Evolutionary conservation across 2,329 filamentous ascomycete genomes (phyloP), one percentile per base, ranked within the genome.

Genomic region (Cordyceps farinosa): DNA sequence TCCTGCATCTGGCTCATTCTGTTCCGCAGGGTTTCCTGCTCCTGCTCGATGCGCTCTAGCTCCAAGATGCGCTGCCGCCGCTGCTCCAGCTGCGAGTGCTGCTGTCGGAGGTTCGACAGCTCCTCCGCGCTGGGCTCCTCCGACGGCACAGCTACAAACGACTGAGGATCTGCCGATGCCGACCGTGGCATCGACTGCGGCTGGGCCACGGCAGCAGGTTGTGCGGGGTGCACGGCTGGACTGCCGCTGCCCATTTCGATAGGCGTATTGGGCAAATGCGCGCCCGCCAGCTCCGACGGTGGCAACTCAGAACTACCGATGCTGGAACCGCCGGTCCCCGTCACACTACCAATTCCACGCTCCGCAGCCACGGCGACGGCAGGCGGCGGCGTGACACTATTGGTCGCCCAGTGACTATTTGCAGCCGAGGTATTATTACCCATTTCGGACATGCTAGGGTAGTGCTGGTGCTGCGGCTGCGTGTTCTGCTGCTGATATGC

Each of bases 51-150:
- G 30, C 48, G 48, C 48, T 52, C 48, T 29, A 52, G 48, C 48
- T 52, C 48, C 48, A 52, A 5, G 48, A 52, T 52, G 29, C 48
- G 29, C 48, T 32, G 32, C 2, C 48, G 48, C 13, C 48, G 30
- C 48, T 52, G 48, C 48, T 52, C 48, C 48, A 52, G 48, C 48
- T 52, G 48, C 48, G 48, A 32, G 48, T 52, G 48, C 48, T 52
- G 48, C 13, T 52, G 29, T 6, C 48, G 48, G 5, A 52, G 48
- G 29, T 29, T 36, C 30, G 48, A 32, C 48, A 52, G 32, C 30
- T 52, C 48, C 29, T 52, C 48, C 30, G 48, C 48, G 30, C 48
- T 52, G 13, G 48, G 48, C 48, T 52, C 48, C 29, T 10, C 48
- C 2, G 48, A 29, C 30, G 48, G 48, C 13, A 29, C 48, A 13